A percentile compares a stretch with the other conserved stretches of the same genome.
Conservation (phyloP, 2,329 filamentous ascomycete species). For the Beauveria sp. region DNA sequence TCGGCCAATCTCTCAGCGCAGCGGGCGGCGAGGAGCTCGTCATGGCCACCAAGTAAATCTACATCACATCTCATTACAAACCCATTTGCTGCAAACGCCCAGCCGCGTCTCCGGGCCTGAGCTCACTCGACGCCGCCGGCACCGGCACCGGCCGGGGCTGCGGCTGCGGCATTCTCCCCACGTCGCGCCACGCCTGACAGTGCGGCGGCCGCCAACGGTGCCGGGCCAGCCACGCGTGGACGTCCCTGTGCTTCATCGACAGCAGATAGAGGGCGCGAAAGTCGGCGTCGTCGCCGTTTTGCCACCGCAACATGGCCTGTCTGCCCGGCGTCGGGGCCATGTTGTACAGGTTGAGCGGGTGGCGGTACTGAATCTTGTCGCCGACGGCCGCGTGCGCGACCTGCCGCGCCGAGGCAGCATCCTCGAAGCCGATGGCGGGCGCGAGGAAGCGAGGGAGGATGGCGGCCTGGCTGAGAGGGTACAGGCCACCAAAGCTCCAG, state of each 20-base stretch:
- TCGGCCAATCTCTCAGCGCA: neutral
- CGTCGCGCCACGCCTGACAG: neutral
- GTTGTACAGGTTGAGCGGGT: neutral
- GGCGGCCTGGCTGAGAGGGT: neutral
- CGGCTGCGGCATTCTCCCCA: too few species aligned
- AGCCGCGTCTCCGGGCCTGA: too few species aligned
- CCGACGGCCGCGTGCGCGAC: neutral
- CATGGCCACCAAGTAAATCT: neutral
- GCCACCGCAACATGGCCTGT: neutral
- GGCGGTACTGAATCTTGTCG: neutral
- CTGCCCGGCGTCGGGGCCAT: neutral
- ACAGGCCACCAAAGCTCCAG: neutral
- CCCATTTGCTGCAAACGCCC: neutral
- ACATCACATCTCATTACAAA: neutral
- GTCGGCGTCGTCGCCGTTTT: neutral
- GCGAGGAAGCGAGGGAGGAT: neutral
- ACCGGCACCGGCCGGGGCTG: too few species aligned
- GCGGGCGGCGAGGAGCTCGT: neutral
- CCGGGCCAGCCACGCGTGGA: neutral
- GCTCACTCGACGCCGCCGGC: too few species aligned
- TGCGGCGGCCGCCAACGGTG: neutral
- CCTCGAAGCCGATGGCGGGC: neutral
- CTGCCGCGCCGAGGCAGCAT: neutral
- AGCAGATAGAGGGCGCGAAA: constrained; percentile 1
- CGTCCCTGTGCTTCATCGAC: neutral